Percentiles rank a stretch among this genome's conserved stretches.
These are phyloP conservation scores for Pythium myriotylum DNA, from an alignment of 352 stramenopile genomes.

Conservation along the genomic window DNA sequence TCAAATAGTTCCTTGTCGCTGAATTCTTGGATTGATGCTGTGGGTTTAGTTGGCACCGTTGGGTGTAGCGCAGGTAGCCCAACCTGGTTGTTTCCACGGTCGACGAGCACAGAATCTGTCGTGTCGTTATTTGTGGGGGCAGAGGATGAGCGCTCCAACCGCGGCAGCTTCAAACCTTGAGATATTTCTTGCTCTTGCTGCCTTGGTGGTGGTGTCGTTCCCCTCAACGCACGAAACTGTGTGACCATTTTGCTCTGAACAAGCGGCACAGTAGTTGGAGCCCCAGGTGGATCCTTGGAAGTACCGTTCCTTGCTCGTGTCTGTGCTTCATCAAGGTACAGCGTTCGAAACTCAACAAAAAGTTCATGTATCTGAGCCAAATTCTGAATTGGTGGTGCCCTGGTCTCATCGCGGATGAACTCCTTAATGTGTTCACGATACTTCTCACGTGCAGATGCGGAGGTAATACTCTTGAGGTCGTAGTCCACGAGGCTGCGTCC, in stretches of 20 bases:
- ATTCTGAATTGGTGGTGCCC: slow-evolving; percentile 40
- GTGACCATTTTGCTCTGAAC: slow-evolving; percentile 50
- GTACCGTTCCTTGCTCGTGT: neutral
- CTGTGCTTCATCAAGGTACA: slow-evolving; percentile 31
- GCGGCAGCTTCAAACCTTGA: slow-evolving; percentile 3
- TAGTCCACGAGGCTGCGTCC: slow-evolving; percentile 41
- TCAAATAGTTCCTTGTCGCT: slow-evolving; percentile 64
- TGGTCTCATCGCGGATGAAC: slow-evolving; percentile 41
- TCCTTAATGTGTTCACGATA: slow-evolving; percentile 31
- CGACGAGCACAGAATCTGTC: no score
- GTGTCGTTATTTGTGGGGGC: neutral
- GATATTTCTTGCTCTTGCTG: slow-evolving; percentile 1
- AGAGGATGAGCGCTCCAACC: slow-evolving; percentile 2
- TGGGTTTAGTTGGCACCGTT: neutral
- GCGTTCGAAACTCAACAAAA: slow-evolving; percentile 44
- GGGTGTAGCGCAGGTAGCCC: neutral
- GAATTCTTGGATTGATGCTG: neutral
- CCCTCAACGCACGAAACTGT: slow-evolving; percentile 51
- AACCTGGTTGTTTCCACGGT: neutral
- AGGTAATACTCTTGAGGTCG: slow-evolving; percentile 26
- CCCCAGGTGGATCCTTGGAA: neutral
- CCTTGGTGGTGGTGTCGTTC: slow-evolving; percentile 11
- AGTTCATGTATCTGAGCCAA: slow-evolving; percentile 50
- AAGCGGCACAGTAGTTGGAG: neutral
- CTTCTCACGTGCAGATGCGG: slow-evolving; percentile 14